Evolutionary conservation across 768 basidiomycete genomes (phyloP).

Genomic region (Naganishia friedmannii): DNA sequence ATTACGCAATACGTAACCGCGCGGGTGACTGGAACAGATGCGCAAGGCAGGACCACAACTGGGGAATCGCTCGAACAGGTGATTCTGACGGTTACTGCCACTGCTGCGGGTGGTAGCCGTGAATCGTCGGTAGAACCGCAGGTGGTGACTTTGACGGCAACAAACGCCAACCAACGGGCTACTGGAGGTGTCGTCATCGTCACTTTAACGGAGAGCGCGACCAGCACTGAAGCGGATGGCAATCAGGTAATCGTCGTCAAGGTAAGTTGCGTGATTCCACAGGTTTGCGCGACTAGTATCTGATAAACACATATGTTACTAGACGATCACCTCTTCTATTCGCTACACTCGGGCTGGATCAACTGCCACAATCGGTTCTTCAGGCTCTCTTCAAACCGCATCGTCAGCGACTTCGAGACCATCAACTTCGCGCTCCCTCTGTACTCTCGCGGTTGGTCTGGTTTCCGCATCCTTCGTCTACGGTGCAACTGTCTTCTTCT

Average conservation of each 20-base stretch:
- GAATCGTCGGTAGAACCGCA: not conserved
- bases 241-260: constrained; percentile 25
- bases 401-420: not conserved
- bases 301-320: not conserved
- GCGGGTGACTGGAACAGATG: constrained; percentile 8
- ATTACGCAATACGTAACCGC: constrained; percentile 25
- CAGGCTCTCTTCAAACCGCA: constrained; percentile 6
- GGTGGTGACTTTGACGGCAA: constrained; percentile 25
- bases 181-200: constrained; percentile 27
- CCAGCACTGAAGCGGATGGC: constrained; percentile 22
- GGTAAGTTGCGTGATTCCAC: not conserved
- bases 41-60: constrained; percentile 2
- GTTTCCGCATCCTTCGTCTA: constrained; percentile 12
- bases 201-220: constrained; percentile 22
- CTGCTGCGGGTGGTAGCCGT: not conserved
- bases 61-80: constrained; percentile 10
- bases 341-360: constrained; percentile 27
- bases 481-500: constrained; percentile 4
- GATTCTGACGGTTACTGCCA: constrained; percentile 21
- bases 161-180: constrained; percentile 10
- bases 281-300: too few relatives aligned
- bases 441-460: not conserved
- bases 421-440: not conserved
- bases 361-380: constrained; percentile 1
- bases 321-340: constrained; percentile 29